phyloP scores from a whole-genome alignment of 2,329 filamentous ascomycete genomes.

The Fusarium tupiense region DNA sequence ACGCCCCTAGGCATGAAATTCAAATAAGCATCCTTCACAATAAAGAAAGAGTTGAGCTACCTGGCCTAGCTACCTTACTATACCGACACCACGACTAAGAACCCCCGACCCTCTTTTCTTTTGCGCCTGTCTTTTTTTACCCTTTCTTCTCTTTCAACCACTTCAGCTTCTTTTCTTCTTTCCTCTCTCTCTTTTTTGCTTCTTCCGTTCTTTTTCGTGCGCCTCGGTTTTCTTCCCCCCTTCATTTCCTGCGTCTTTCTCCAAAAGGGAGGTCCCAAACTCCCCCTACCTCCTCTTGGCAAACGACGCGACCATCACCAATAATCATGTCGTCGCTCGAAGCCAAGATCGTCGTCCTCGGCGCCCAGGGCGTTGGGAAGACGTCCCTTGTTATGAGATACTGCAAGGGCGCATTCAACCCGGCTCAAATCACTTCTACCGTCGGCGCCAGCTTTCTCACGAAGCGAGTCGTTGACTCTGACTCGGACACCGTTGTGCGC shows the following conservation, averaged over 20 bases:
- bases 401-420: constrained; percentile 76
- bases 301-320: constrained; percentile 17
- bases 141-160: background rate
- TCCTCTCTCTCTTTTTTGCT: constrained; percentile 19
- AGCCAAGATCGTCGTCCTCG: constrained; percentile 84
- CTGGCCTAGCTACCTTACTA: background rate
- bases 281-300: constrained; percentile 2
- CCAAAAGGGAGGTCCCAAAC: constrained; percentile 7
- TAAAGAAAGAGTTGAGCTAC: background rate
- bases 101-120: constrained; percentile 26
- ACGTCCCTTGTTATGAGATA: constrained; percentile 81
- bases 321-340: constrained; percentile 70
- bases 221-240: constrained; percentile 9
- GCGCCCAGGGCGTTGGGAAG: constrained; percentile 82
- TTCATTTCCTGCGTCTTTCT: constrained; percentile 4
- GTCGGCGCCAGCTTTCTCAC: constrained; percentile 83
- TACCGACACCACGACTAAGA: constrained; percentile 23
- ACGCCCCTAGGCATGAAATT: constrained; percentile 8
- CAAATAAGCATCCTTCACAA: constrained; percentile 3
- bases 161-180: constrained; percentile 15
- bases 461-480: constrained; percentile 82
- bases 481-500: constrained; percentile 87
- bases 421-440: constrained; percentile 72
- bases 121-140: constrained; percentile 9
- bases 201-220: constrained; percentile 13